These are phyloP conservation scores for Ogataea zsoltii DNA, from an alignment of 805 yeast genomes.

Conservation along the genomic window DNA sequence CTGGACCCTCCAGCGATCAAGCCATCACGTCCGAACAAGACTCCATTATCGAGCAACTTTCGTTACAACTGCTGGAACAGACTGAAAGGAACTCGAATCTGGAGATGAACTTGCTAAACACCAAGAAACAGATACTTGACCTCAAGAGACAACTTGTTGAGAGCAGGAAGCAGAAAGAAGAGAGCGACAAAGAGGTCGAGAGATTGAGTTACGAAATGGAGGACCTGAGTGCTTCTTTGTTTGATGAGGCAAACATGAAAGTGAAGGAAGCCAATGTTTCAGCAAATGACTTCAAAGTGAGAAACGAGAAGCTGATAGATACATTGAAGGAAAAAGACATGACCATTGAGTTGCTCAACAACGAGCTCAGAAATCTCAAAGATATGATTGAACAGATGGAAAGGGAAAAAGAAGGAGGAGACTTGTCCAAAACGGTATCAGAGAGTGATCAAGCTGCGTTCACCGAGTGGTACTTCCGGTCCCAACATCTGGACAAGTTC, in stretches of 20 bases:
- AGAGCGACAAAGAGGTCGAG: conserved; percentile 60
- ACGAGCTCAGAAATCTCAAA: conserved; percentile 69
- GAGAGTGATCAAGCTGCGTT: background rate
- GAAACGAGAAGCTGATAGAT: conserved; percentile 53
- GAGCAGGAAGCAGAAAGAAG: conserved; percentile 38
- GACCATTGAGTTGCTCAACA: conserved; percentile 61
- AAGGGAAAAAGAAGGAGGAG: conserved; percentile 41
- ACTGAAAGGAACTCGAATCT: conserved; percentile 23
- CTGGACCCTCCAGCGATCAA: background rate
- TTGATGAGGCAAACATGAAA: conserved; percentile 83
- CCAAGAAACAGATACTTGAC: conserved; percentile 31
- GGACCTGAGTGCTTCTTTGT: conserved; percentile 73
- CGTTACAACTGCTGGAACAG: conserved; percentile 29
- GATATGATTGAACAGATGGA: conserved; percentile 57
- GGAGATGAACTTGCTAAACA: conserved; percentile 33
- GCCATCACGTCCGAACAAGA: conserved; percentile 6
- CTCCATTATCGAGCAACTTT: conserved; percentile 25
- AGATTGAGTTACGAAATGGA: conserved; percentile 73
- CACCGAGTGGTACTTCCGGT: conserved; percentile 19
- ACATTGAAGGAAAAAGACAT: conserved; percentile 69
- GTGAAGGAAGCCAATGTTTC: conserved; percentile 77
- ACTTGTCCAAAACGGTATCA: conserved; percentile 1
- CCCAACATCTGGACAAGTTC: conserved; percentile 20
- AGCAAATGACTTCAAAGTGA: conserved; percentile 56
- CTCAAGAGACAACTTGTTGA: conserved; percentile 35